Percentiles rank a stretch among this genome's conserved stretches.
These are phyloP conservation scores for Buddleja alternifolia DNA, from an alignment of 257 asterid genomes.

Conservation along the genomic window DNA sequence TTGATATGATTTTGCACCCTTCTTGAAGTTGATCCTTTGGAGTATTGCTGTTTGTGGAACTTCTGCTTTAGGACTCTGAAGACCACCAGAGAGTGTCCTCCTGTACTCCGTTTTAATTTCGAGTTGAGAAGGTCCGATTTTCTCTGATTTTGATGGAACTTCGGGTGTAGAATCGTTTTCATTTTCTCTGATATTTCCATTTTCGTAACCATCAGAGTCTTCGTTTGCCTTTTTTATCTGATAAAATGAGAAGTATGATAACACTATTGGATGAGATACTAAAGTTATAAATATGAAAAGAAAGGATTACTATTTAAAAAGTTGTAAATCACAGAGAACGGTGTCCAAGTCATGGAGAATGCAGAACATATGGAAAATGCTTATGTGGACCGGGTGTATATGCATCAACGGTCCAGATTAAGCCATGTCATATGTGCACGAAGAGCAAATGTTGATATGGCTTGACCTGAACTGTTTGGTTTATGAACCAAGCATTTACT, in stretches of 20 bases:
- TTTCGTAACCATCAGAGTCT: constrained; percentile 41
- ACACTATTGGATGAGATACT: not conserved
- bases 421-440: too few relatives aligned
- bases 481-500: not conserved
- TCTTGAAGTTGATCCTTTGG: constrained; percentile 65
- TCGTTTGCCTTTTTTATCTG: constrained; percentile 57
- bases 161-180: not conserved
- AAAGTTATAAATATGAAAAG: not conserved
- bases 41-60: constrained; percentile 54
- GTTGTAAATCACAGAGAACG: not conserved
- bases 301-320: not conserved
- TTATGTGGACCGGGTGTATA: too few relatives aligned
- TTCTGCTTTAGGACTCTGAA: constrained; percentile 56
- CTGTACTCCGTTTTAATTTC: constrained; percentile 36
- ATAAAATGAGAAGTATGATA: not conserved
- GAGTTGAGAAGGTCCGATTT: constrained; percentile 27
- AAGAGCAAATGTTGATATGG: too few relatives aligned
- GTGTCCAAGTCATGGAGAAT: too few relatives aligned
- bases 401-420: too few relatives aligned
- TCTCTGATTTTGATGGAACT: constrained; percentile 4
- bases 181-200: constrained; percentile 16
- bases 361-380: too few relatives aligned
- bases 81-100: constrained; percentile 70
- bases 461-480: too few relatives aligned
- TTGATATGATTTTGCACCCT: constrained; percentile 59